Evolutionary conservation across 306 rosid species (phyloP).

Genomic region (Trifolium subterraneum): DNA sequence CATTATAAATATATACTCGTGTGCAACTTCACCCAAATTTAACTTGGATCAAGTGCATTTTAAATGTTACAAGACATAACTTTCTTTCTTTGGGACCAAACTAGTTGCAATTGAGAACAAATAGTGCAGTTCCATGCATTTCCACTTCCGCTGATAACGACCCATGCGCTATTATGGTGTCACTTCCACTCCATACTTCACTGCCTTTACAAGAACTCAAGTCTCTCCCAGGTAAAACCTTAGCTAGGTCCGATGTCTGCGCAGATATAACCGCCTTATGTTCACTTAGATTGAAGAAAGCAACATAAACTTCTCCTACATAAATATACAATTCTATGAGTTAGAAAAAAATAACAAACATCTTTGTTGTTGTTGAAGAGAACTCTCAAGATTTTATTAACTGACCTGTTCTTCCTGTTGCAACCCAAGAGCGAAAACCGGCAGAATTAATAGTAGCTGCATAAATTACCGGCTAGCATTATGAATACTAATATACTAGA

Average conservation of each 20-base stretch:
- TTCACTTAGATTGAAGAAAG: conserved; percentile 74
- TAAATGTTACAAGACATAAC: not conserved
- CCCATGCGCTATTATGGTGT: conserved; percentile 34
- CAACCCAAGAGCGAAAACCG: conserved; percentile 87
- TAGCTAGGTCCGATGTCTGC: conserved; percentile 60
- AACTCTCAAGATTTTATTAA: not conserved
- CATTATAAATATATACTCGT: not conserved
- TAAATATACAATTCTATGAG: conserved; percentile 3
- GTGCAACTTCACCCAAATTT: not conserved
- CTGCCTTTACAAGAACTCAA: conserved; percentile 58
- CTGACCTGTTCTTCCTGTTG: conserved; percentile 76
- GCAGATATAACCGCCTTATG: conserved; percentile 53
- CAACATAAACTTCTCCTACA: conserved; percentile 75
- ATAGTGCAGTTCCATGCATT: conserved; percentile 66
- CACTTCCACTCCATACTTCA: conserved; percentile 72
- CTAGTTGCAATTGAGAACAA: conserved; percentile 61
- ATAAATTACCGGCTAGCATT: conserved; percentile 41
- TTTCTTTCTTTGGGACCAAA: not conserved
- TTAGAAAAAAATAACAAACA: conserved; percentile 23
- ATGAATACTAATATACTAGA: conserved; percentile 19
- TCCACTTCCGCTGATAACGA: conserved; percentile 53
- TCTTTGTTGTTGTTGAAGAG: conserved; percentile 18
- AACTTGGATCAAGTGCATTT: conserved; percentile 2
- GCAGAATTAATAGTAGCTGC: conserved; percentile 55
- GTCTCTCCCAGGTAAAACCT: conserved; percentile 51